Percentiles rank a stretch among this genome's conserved stretches.
phyloP scores from a whole-genome alignment of 2,329 filamentous ascomycete genomes.

The Aspergillus pseudotamarii region DNA sequence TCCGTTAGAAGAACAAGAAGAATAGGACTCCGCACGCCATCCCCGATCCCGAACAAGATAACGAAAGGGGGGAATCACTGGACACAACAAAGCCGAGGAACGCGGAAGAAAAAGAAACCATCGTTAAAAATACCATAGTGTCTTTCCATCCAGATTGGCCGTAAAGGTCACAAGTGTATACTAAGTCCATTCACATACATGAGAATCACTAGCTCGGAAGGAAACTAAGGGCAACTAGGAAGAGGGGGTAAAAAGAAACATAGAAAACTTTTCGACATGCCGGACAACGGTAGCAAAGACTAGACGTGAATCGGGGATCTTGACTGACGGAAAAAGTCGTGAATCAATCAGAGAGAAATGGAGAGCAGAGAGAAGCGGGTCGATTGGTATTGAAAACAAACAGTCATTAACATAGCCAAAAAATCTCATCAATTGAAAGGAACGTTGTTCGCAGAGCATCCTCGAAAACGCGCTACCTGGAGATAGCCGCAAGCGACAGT shows the following conservation, averaged over 20 bases:
- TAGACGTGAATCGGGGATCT: conserved; percentile 34
- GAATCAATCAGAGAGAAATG: conserved; percentile 30
- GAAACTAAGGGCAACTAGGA: conserved; percentile 25
- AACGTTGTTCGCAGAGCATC: conserved; percentile 6
- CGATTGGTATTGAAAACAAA: conserved; percentile 22
- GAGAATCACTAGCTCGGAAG: conserved; percentile 35
- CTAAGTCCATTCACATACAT: conserved; percentile 36
- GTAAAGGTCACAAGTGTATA: conserved; percentile 38
- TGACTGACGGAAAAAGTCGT: conserved; percentile 34
- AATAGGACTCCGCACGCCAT: conserved; percentile 32
- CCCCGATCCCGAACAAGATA: conserved; percentile 27
- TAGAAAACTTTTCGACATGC: conserved; percentile 42
- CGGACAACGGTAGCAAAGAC: conserved; percentile 37
- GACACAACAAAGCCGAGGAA: conserved; percentile 16
- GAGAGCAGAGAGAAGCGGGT: conserved; percentile 21
- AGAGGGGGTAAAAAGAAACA: conserved; percentile 20
- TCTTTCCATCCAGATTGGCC: conserved; percentile 38
- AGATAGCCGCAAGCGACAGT: background rate
- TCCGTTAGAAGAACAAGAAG: conserved; percentile 28
- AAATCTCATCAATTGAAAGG: conserved; percentile 17
- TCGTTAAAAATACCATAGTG: conserved; percentile 15
- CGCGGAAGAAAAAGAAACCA: conserved; percentile 15
- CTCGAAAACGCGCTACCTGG: background rate
- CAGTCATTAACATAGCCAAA: conserved; percentile 30
- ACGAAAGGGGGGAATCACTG: conserved; percentile 18